phyloP scores from a whole-genome alignment of 495 filamentous ascomycete genomes.

The Aspergillus asperescens region DNA sequence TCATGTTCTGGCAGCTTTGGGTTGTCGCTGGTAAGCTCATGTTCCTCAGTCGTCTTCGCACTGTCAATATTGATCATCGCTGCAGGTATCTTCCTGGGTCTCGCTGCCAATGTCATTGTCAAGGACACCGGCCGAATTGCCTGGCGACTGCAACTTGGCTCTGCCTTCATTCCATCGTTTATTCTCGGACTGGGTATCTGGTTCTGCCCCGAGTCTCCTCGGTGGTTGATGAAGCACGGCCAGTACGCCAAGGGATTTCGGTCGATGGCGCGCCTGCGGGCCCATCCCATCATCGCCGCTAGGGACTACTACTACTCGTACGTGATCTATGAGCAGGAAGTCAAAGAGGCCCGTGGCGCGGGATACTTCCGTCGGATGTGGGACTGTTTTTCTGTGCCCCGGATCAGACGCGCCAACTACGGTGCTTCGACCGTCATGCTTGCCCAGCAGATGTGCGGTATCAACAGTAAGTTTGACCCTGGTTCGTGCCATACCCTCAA shows the following conservation, averaged over 20 bases:
- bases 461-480: conserved; percentile 41
- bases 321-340: conserved; percentile 50
- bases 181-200: conserved; percentile 54
- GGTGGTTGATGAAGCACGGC: conserved; percentile 61
- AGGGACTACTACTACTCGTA: conserved; percentile 42
- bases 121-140: conserved; percentile 50
- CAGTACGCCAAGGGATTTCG: conserved; percentile 46
- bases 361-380: conserved; percentile 53
- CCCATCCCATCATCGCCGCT: conserved; percentile 36
- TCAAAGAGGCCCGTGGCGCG: conserved; percentile 35
- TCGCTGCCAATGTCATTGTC: conserved; percentile 56
- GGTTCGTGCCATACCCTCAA: conserved; percentile 1
- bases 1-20: conserved; percentile 62
- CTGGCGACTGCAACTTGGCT: conserved; percentile 63
- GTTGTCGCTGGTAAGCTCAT: conserved; percentile 24
- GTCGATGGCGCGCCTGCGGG: conserved; percentile 52
- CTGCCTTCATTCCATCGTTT: conserved; percentile 62
- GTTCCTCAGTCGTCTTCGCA: not conserved
- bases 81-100: conserved; percentile 56
- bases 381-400: conserved; percentile 59
- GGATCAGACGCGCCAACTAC: conserved; percentile 57
- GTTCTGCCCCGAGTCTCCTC: conserved; percentile 63
- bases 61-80: not conserved
- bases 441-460: conserved; percentile 42
- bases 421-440: conserved; percentile 63